Base-by-base conservation (phyloP, 1,139 yeast genomes). In the Blastobotrys buckinghamii region DNA sequence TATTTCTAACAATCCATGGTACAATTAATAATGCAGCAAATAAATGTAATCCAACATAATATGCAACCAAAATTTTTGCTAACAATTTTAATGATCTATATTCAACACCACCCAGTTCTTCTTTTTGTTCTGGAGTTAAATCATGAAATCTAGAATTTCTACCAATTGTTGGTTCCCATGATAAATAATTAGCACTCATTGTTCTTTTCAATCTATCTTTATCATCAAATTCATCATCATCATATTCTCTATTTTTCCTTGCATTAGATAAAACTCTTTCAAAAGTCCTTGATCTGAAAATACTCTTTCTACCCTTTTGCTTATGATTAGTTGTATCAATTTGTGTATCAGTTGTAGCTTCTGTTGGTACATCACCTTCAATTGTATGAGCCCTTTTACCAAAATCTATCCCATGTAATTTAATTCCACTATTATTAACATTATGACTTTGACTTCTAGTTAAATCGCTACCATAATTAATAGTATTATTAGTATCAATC, bases 101-200 rank as follows among this genome's bases (percentile, higher is more conserved):
- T 63, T 92, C 99, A 10, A 92, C 96, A 48, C 98, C 99, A 32
- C 98, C 99, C 41, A 92, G 69, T 64, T 92, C 99, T 52, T 85
- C 95, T 59, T 88, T 88, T 65, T 94, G 97, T 22, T 78, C 84
- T 27, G 82, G 88, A 1, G 86, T 81, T 49, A 92, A 68, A 29
- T 84, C 84, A 2, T 87, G 85, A 71, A 92, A 92, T 0, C 90
- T 85, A 1, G 98, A 92, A 66, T 94, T 94, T 64, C 97, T 78
- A n/a, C 97, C 98, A 43, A 94, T 77, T 0, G 89, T 88, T 0
- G 98, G 97, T 26, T 77, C 78, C 90, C 95, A 90, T 0, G 97
- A 88, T 37, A 92, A 71, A 60, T 90, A 92, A 53, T 67, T 66
- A 3, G 71, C 59, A 16, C 64, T 62, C 72, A 68, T 68, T 12